A percentile compares a stretch with the other conserved stretches of the same genome.
phyloP scores from a whole-genome alignment of 768 basidiomycete genomes.

The Termitomyces sp. region DNA sequence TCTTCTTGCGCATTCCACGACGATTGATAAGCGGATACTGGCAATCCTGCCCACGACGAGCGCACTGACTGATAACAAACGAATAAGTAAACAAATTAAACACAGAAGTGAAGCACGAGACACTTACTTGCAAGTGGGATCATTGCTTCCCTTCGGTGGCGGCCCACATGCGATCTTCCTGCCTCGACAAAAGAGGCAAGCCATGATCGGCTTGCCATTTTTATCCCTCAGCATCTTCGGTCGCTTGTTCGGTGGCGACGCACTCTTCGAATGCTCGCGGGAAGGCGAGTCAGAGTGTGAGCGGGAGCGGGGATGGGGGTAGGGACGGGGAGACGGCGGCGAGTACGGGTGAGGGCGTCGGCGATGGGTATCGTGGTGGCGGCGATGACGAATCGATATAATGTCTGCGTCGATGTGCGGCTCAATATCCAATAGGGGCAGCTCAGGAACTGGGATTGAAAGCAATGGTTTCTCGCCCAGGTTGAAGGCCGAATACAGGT shows the following conservation, averaged over 20 bases:
- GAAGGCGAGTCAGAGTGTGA: neutral
- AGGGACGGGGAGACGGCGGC: neutral
- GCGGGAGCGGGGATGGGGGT: neutral
- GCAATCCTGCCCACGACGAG: neutral
- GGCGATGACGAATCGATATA: neutral
- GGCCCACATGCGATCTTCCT: conserved; percentile 51
- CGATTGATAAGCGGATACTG: neutral
- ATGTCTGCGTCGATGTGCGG: neutral
- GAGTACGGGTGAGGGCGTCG: conserved; percentile 4
- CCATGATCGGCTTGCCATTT: conserved; percentile 35
- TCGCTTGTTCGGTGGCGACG: neutral
- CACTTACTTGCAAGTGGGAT: conserved; percentile 47
- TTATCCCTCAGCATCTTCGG: neutral
- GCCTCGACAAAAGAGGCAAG: conserved; percentile 45
- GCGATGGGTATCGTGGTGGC: neutral
- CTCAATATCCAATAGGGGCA: neutral
- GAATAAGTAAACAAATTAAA: neutral
- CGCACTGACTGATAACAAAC: neutral
- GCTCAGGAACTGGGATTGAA: neutral
- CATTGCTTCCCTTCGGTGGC: conserved; percentile 29
- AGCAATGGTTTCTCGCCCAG: neutral
- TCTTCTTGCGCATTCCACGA: conserved; percentile 1
- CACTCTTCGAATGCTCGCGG: neutral
- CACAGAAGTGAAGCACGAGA: neutral
- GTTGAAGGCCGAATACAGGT: neutral